Conservation (phyloP, 768 basidiomycete species). For the Serendipita sp. region DNA sequence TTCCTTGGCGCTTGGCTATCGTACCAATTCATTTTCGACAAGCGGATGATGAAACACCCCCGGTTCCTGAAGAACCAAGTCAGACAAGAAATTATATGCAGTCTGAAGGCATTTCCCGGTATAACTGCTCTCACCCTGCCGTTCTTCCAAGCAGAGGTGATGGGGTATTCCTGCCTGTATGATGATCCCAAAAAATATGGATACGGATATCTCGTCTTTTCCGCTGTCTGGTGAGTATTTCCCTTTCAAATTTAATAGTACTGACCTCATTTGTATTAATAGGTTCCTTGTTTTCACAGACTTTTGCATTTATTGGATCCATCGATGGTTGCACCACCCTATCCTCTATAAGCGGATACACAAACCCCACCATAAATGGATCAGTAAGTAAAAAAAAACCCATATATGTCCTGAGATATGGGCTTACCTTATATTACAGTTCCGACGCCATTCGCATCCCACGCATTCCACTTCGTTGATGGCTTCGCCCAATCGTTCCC, state of each 20-base stretch:
- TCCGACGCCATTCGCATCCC: constrained; percentile 91
- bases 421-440: constrained; percentile 31
- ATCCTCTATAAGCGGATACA: constrained; percentile 77
- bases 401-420: neutral
- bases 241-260: neutral
- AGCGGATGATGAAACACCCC: constrained; percentile 89
- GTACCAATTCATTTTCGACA: constrained; percentile 80
- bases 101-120: constrained; percentile 59
- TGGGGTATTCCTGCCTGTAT: constrained; percentile 70
- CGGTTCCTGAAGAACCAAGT: constrained; percentile 81
- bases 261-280: constrained; percentile 20
- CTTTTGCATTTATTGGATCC: constrained; percentile 92
- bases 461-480: constrained; percentile 94
- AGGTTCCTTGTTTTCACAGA: constrained; percentile 74
- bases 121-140: constrained; percentile 80
- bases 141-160: constrained; percentile 85
- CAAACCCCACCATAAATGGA: constrained; percentile 98
- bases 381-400: constrained; percentile 41
- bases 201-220: constrained; percentile 51
- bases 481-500: constrained; percentile 89
- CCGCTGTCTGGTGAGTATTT: constrained; percentile 46
- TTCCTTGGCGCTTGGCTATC: constrained; percentile 76
- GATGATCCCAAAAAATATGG: constrained; percentile 67
- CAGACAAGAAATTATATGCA: constrained; percentile 49
- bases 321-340: constrained; percentile 76